Evolutionary conservation across 75 land plant genomes (phyloP).

Genomic region (Gnetum montanum): DNA sequence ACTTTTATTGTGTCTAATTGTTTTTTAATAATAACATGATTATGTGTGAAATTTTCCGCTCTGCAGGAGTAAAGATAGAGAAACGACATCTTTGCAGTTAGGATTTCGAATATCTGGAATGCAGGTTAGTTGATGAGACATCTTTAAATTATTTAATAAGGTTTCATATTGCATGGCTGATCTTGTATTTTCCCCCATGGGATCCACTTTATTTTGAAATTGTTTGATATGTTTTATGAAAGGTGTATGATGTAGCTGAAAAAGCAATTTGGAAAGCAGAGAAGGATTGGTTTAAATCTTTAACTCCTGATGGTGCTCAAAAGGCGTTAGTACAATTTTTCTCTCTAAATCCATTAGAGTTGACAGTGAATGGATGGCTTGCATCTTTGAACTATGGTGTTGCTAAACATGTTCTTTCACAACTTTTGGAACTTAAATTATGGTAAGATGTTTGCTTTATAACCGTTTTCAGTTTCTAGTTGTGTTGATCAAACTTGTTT

Average conservation of each 20-base stretch:
- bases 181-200: neutral
- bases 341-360: slow-evolving; percentile 44
- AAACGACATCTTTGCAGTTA: slow-evolving; percentile 36
- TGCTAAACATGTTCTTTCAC: slow-evolving; percentile 52
- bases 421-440: slow-evolving; percentile 51
- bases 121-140: slow-evolving; percentile 37
- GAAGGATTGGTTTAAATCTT: slow-evolving; percentile 19
- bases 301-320: slow-evolving; percentile 26
- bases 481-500: neutral
- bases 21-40: too few relatives aligned
- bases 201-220: neutral
- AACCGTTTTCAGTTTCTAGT: neutral
- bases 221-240: neutral
- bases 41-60: too few relatives aligned
- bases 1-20: too few relatives aligned
- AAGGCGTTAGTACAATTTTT: slow-evolving; percentile 57
- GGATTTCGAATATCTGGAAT: slow-evolving; percentile 84
- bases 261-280: slow-evolving; percentile 59
- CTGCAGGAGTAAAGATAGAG: slow-evolving; percentile 44
- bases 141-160: too few relatives aligned
- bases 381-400: slow-evolving; percentile 60
- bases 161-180: neutral
- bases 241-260: slow-evolving; percentile 31
- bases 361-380: slow-evolving; percentile 33
- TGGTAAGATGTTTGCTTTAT: slow-evolving; percentile 33